Evolutionary conservation across 208 protist species (phyloP), one percentile per base, ranked within the genome.

Genomic region (Strigomonas culicis): DNA sequence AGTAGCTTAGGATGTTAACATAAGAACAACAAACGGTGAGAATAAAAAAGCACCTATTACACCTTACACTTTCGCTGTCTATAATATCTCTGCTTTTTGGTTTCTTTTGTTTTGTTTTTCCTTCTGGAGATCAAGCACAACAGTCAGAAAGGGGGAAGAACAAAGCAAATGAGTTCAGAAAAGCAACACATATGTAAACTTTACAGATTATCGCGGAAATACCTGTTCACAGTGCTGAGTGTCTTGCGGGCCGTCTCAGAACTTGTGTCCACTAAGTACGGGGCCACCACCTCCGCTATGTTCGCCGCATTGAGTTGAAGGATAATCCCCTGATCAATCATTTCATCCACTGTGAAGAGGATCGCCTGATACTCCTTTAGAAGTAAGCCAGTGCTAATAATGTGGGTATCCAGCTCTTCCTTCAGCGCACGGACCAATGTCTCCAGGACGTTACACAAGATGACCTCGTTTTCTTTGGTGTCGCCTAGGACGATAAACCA

Each of bases 321-420:
- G 32, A 97, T 80, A 32, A 97, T 87, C 22, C 92, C 92, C 28
- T 93, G 88, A 56, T 97, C 92, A n/a, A 97, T 66, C 71, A 96
- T 78, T 67, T 95, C 89, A 51, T 97, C 92, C 21, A 94, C 87
- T 3, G 84, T 86, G 21, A 97, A 80, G 36, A 96, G 58, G n/a
- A 97, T 59, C 13, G 77, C 81, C 34, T 92, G 86, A 70, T 93
- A 97, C 58, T 93, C 90, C 55, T 94, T 84, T 15, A 95, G 72
- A 34, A 97, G 68, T 50, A 72, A 59, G 21, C 75, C 64, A 8
- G 70, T 57, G 39, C 75, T 84, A 53, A 95, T 51, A 39, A 75
- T 70, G 0, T 74, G 62, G 34, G 77, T 62, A 39, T 92, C 84
- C 34, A 88, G 66, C 49, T 77, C 70, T 50, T 82, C 74, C 56